A percentile compares a stretch with the other conserved stretches of the same genome.
Evolutionary conservation across 768 basidiomycete species (phyloP).

Genomic region (Russula lepida): DNA sequence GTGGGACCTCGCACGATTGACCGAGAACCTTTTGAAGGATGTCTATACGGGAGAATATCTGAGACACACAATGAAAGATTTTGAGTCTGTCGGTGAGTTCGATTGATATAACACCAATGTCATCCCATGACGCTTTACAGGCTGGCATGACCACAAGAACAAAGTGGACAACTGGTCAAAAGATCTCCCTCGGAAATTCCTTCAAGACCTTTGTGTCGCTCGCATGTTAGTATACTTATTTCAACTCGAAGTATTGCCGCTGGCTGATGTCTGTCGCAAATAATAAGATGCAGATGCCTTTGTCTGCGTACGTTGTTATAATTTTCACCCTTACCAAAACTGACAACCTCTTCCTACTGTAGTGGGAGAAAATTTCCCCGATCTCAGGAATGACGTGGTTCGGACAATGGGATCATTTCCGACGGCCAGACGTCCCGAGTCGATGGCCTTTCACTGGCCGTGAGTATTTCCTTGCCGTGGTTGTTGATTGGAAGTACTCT

Average conservation of each 20-base stretch:
- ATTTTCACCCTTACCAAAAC: neutral
- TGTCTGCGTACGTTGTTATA: slow-evolving; percentile 6
- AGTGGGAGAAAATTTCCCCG: slow-evolving; percentile 8
- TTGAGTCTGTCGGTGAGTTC: neutral
- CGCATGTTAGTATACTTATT: slow-evolving; percentile 3
- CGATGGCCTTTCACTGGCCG: slow-evolving; percentile 1
- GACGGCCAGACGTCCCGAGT: neutral
- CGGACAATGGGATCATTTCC: neutral
- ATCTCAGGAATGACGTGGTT: neutral
- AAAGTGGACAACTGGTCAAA: neutral
- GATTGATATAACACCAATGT: neutral
- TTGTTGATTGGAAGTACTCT: neutral
- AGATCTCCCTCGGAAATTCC: neutral
- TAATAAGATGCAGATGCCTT: slow-evolving; percentile 8
- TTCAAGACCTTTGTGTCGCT: slow-evolving; percentile 8
- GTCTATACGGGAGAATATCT: slow-evolving; percentile 11
- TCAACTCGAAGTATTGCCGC: neutral
- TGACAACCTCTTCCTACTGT: neutral
- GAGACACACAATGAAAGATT: neutral
- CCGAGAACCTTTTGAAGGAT: slow-evolving; percentile 1
- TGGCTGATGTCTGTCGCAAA: neutral
- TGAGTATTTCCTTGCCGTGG: neutral
- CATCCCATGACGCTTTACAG: neutral
- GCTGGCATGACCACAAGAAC: neutral
- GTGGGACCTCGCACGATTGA: neutral